Evolutionary conservation across 345 rosid species (phyloP).

Genomic region (Turritis glabra): DNA sequence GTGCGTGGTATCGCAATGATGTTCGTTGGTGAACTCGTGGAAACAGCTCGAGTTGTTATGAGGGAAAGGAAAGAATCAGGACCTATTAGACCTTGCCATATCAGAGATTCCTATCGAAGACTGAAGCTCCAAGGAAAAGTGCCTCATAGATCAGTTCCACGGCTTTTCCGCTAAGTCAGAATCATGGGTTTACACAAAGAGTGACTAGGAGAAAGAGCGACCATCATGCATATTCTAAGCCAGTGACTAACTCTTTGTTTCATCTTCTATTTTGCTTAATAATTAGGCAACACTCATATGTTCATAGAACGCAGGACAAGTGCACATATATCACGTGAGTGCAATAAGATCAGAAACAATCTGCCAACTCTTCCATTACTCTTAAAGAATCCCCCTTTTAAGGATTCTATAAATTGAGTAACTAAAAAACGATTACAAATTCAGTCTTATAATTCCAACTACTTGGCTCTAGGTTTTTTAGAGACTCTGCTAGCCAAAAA

Average conservation of each 20-base stretch:
- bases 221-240: neutral
- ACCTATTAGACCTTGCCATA: conserved; percentile 91
- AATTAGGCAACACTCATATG: neutral
- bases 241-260: neutral
- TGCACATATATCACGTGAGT: neutral
- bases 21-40: conserved; percentile 95
- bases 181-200: no score
- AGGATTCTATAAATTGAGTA: neutral
- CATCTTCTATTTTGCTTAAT: neutral
- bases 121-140: conserved; percentile 85
- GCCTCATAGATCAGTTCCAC: conserved; percentile 70
- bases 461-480: conserved; percentile 61
- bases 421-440: conserved; percentile 4
- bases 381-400: neutral
- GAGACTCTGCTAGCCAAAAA: conserved; percentile 37
- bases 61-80: conserved; percentile 84
- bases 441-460: conserved; percentile 3
- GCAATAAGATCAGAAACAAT: conserved; percentile 12
- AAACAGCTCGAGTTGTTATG: conserved; percentile 88
- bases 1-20: conserved; percentile 89
- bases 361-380: neutral
- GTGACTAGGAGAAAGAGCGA: neutral
- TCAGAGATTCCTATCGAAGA: conserved; percentile 85
- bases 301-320: neutral
- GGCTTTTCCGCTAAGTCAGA: conserved; percentile 64